A percentile compares a stretch with the other conserved stretches of the same genome.
Evolutionary conservation across 495 filamentous ascomycete genomes (phyloP).

Genomic region (Talaromyces borbonicus): DNA sequence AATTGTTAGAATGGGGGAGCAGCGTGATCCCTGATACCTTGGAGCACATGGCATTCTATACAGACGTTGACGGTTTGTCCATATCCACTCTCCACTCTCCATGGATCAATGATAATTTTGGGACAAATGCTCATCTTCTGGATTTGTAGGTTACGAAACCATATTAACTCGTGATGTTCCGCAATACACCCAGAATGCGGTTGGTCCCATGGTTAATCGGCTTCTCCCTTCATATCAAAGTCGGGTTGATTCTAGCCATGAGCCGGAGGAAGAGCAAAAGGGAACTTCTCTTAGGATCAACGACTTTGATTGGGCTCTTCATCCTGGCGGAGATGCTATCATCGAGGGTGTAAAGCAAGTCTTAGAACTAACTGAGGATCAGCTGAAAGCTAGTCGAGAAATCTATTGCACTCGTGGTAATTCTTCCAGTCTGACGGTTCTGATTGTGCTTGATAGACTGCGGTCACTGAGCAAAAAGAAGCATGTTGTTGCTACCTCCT

Average conservation of each 20-base stretch:
- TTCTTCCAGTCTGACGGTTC: slow-evolving; percentile 49
- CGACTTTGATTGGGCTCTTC: slow-evolving; percentile 61
- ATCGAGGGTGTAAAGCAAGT: slow-evolving; percentile 47
- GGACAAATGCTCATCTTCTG: too few species aligned
- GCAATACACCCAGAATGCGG: too few species aligned
- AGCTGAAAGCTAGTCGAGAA: slow-evolving; percentile 52
- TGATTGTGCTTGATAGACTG: slow-evolving; percentile 49
- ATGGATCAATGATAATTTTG: too few species aligned
- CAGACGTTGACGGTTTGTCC: too few species aligned
- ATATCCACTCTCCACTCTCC: too few species aligned
- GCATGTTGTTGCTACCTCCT: slow-evolving; percentile 52
- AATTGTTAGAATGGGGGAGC: slow-evolving; percentile 50
- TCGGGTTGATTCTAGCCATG: too few species aligned
- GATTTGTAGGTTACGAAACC: too few species aligned
- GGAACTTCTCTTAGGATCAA: slow-evolving; percentile 13
- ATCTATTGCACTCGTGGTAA: slow-evolving; percentile 57
- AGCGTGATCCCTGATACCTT: slow-evolving; percentile 45
- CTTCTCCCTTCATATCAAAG: slow-evolving; percentile 40
- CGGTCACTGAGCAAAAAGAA: slow-evolving; percentile 44
- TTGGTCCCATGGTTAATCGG: slow-evolving; percentile 30
- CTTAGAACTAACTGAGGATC: slow-evolving; percentile 43
- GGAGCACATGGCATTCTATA: slow-evolving; percentile 41
- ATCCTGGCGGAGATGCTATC: slow-evolving; percentile 56
- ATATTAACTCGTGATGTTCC: too few species aligned
- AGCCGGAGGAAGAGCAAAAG: slow-evolving; percentile 11